A percentile compares a stretch with the other conserved stretches of the same genome.
These are phyloP conservation scores for Myriosclerotinia duriaeana DNA, from an alignment of 2,329 filamentous ascomycete species.

Conservation along the genomic window DNA sequence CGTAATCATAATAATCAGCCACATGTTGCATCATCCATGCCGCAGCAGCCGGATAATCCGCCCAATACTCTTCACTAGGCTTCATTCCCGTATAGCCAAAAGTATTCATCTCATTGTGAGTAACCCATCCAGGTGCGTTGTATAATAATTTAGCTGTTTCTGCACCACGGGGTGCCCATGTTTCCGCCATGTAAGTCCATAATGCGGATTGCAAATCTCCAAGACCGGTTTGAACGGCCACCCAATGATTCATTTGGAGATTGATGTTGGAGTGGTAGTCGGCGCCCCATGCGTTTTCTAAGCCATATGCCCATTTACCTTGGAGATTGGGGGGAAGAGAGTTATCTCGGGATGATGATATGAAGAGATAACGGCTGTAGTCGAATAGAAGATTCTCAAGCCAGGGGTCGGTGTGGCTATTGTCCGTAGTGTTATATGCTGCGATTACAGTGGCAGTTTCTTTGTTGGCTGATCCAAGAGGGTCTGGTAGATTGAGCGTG, in stretches of 20 bases:
- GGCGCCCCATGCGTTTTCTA: conserved; percentile 50
- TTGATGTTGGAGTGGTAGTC: conserved; percentile 62
- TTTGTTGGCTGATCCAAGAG: conserved; percentile 42
- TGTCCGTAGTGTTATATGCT: conserved; percentile 38
- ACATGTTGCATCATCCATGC: conserved; percentile 63
- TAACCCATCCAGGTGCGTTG: conserved; percentile 53
- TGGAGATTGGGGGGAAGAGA: conserved; percentile 57
- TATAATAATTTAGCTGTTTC: conserved; percentile 56
- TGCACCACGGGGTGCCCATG: conserved; percentile 53
- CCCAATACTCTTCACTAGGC: conserved; percentile 45
- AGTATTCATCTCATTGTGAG: conserved; percentile 58
- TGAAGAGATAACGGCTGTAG: conserved; percentile 54
- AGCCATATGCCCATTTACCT: conserved; percentile 53
- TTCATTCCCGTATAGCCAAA: conserved; percentile 57
- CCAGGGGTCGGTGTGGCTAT: conserved; percentile 52
- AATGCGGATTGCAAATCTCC: conserved; percentile 47
- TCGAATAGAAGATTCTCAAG: conserved; percentile 55
- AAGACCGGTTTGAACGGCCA: conserved; percentile 53
- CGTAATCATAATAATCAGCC: conserved; percentile 57
- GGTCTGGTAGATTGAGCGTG: conserved; percentile 48
- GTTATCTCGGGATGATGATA: conserved; percentile 52
- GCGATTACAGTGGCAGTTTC: conserved; percentile 45
- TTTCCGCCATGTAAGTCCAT: conserved; percentile 55
- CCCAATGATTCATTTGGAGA: conserved; percentile 62
- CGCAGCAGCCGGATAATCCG: conserved; percentile 47